Percentiles rank a stretch among this genome's conserved stretches.
phyloP scores from a whole-genome alignment of 2,329 filamentous ascomycete genomes.

The Zymoseptoria pseudotritici region DNA sequence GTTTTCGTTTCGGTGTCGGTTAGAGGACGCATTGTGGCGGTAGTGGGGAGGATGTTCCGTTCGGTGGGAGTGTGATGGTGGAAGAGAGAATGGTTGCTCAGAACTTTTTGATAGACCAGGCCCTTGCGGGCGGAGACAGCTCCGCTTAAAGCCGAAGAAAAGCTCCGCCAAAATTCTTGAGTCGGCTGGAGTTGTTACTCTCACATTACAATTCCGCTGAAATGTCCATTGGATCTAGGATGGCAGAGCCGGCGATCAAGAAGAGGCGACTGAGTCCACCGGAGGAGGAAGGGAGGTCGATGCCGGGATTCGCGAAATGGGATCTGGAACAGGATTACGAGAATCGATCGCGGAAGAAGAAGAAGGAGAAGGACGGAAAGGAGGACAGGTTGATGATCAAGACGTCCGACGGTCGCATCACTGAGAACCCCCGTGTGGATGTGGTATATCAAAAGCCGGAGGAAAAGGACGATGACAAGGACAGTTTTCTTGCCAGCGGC shows the following conservation, averaged over 20 bases:
- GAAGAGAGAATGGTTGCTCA: background rate
- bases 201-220: background rate
- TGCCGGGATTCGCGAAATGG: slow-evolving; percentile 57
- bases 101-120: background rate
- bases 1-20: slow-evolving; percentile 73
- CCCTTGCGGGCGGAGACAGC: background rate
- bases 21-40: slow-evolving; percentile 63
- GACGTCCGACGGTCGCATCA: slow-evolving; percentile 65
- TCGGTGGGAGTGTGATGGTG: background rate
- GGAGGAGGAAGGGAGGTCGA: slow-evolving; percentile 22
- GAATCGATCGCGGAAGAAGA: slow-evolving; percentile 64
- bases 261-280: slow-evolving; percentile 45
- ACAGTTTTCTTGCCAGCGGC: slow-evolving; percentile 56
- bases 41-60: background rate
- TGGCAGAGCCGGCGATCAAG: slow-evolving; percentile 45
- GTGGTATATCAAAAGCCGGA: slow-evolving; percentile 35
- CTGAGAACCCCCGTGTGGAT: slow-evolving; percentile 43
- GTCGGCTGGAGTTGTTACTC: background rate
- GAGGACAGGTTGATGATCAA: slow-evolving; percentile 77
- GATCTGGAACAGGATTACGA: slow-evolving; percentile 91
- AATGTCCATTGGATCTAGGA: slow-evolving; percentile 17
- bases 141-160: background rate
- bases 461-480: slow-evolving; percentile 49
- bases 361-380: slow-evolving; percentile 51
- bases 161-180: slow-evolving; percentile 2